A percentile compares a stretch with the other conserved stretches of the same genome.
Conservation (phyloP, 768 basidiomycete genomes). For the Pleurotus tuoliensis region DNA sequence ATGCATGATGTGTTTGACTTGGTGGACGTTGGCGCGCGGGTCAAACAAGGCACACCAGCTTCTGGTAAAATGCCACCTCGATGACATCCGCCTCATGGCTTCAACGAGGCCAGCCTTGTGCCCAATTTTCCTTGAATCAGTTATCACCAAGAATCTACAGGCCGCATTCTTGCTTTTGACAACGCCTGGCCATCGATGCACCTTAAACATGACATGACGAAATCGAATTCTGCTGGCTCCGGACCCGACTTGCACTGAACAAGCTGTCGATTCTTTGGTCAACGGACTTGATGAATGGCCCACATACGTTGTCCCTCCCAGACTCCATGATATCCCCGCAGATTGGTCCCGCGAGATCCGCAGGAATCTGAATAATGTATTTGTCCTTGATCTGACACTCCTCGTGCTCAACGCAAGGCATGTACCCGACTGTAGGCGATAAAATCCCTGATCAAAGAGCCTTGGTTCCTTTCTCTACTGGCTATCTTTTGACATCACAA, state of each 20-base stretch:
- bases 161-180: not conserved
- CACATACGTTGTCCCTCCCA: conserved; percentile 16
- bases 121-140: conserved; percentile 21
- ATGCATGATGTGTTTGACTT: not conserved
- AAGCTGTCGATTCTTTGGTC: conserved; percentile 8
- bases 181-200: conserved; percentile 8
- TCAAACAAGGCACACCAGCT: conserved; percentile 7
- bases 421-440: conserved; percentile 20
- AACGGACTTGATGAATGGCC: conserved; percentile 12
- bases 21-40: not conserved
- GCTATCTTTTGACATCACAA: conserved; percentile 10
- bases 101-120: conserved; percentile 35
- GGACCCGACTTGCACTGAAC: conserved; percentile 4
- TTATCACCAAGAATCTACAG: not conserved
- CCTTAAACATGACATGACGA: not conserved
- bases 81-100: conserved; percentile 34
- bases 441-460: conserved; percentile 21
- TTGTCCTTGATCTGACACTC: conserved; percentile 23
- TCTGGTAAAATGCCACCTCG: conserved; percentile 12
- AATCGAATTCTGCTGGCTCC: not conserved
- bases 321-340: conserved; percentile 27
- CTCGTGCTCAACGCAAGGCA: conserved; percentile 42
- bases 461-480: conserved; percentile 12
- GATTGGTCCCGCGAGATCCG: conserved; percentile 16
- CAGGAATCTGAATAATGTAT: conserved; percentile 6